phyloP scores from a whole-genome alignment of 1,139 yeast species.

The Pichia sp. region DNA sequence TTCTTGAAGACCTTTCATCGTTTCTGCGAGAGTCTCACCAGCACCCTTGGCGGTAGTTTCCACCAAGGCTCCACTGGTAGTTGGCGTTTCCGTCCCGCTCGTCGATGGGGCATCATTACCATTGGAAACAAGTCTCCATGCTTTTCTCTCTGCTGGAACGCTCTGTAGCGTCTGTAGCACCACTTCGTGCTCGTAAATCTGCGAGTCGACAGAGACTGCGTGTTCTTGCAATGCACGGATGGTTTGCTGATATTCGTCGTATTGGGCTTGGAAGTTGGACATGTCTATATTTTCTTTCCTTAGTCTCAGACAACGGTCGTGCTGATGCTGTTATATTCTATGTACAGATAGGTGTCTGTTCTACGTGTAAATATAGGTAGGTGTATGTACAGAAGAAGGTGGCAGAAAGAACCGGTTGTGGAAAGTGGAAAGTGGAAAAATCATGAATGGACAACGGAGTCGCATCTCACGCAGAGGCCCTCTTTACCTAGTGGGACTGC shows the following conservation, averaged over 20 bases:
- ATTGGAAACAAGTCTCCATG: constrained; percentile 93
- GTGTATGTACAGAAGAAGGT: no score
- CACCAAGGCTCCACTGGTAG: constrained; percentile 46
- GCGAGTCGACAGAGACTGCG: constrained; percentile 43
- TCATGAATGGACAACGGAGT: constrained; percentile 27
- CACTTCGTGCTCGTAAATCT: constrained; percentile 42
- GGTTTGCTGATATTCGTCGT: constrained; percentile 57
- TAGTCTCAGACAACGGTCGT: no score
- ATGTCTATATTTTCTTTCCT: no score
- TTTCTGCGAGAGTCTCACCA: constrained; percentile 56
- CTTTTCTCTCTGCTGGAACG: constrained; percentile 55
- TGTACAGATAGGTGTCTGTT: no score
- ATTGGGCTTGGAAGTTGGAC: constrained; percentile 1
- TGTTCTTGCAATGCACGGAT: constrained; percentile 52
- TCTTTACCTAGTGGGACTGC: constrained; percentile 40
- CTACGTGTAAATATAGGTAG: no score
- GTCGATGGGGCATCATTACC: constrained; percentile 11
- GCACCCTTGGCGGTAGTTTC: constrained; percentile 79
- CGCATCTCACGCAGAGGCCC: constrained; percentile 63
- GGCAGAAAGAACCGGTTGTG: no score
- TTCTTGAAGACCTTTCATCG: constrained; percentile 39
- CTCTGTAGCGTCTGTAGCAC: constrained; percentile 50
- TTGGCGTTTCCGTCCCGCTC: not conserved
- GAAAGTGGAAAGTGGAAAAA: no score
- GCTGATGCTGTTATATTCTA: no score